Evolutionary conservation across 176 grass and related monocot species (phyloP).

Genomic region (Rhynchospora tenuis): DNA sequence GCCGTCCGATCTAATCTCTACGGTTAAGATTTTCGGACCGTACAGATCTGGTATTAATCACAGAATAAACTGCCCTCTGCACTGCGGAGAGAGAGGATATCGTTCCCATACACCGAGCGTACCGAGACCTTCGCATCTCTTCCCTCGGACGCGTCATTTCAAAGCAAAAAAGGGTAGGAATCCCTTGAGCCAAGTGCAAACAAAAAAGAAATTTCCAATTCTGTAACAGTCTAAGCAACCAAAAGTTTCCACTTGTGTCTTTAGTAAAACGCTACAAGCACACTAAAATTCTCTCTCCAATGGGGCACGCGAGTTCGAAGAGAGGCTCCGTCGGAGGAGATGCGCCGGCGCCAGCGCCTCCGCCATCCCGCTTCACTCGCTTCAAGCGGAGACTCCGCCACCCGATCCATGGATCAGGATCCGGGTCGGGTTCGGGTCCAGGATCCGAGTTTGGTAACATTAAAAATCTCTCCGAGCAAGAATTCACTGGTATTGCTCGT

Average conservation of each 20-base stretch:
- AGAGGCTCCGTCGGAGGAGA: conserved; percentile 16
- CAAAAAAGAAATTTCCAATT: neutral
- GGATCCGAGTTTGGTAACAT: neutral
- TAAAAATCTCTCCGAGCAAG: conserved; percentile 34
- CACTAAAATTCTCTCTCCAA: neutral
- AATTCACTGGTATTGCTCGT: conserved; percentile 88
- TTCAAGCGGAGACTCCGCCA: conserved; percentile 60
- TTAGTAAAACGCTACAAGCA: neutral
- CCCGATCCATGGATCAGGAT: conserved; percentile 22
- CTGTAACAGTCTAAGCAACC: neutral
- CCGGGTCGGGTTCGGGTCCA: neutral
- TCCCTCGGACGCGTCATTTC: too few relatives aligned
- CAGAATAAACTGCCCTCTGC: too few relatives aligned
- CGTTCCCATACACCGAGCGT: neutral
- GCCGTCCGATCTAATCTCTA: too few relatives aligned
- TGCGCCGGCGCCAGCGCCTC: conserved; percentile 4
- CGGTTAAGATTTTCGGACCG: too few relatives aligned
- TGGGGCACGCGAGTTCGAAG: conserved; percentile 56
- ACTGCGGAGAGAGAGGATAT: too few relatives aligned
- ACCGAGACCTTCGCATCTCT: neutral
- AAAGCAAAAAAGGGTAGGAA: neutral
- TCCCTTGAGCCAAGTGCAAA: neutral
- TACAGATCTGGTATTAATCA: too few relatives aligned
- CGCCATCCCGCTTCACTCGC: conserved; percentile 62
- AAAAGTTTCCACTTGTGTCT: neutral